Evolutionary conservation across 169 alveolate species (phyloP).

Genomic region (Perkinsus chesapeaki): DNA sequence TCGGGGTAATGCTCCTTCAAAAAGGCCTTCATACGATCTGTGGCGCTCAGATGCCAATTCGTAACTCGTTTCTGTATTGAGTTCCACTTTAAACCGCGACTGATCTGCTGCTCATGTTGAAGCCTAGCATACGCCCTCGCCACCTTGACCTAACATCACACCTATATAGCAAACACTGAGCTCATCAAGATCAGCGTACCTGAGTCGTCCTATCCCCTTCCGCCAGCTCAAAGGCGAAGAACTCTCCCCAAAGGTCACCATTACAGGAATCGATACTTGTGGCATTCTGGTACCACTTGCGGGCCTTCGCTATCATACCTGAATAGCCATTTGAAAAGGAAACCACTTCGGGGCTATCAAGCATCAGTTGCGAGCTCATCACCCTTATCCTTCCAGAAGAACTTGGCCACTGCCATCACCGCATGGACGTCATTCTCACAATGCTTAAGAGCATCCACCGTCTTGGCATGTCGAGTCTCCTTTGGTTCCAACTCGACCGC

Average conservation of each 20-base stretch:
- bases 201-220: slow-evolving; percentile 51
- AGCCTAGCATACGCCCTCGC: neutral
- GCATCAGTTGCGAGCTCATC: neutral
- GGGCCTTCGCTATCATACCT: slow-evolving; percentile 67
- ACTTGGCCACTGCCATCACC: slow-evolving; percentile 70
- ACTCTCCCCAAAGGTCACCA: slow-evolving; percentile 86
- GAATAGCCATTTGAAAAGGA: neutral
- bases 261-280: slow-evolving; percentile 52
- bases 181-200: slow-evolving; percentile 48
- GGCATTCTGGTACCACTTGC: slow-evolving; percentile 81
- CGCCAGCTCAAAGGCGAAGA: slow-evolving; percentile 69
- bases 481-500: slow-evolving; percentile 72
- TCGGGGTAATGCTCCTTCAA: neutral
- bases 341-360: neutral
- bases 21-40: neutral
- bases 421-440: slow-evolving; percentile 76
- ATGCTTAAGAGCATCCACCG: slow-evolving; percentile 70
- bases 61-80: slow-evolving; percentile 48
- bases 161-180: slow-evolving; percentile 14
- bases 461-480: slow-evolving; percentile 60
- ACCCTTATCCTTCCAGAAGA: slow-evolving; percentile 73
- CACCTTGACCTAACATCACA: neutral
- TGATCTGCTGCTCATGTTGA: slow-evolving; percentile 4
- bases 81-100: slow-evolving; percentile 36
- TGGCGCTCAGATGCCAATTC: slow-evolving; percentile 47